Percentiles rank a stretch among this genome's conserved stretches.
phyloP scores from a whole-genome alignment of 768 basidiomycete genomes.

The Amanita exitialis region DNA sequence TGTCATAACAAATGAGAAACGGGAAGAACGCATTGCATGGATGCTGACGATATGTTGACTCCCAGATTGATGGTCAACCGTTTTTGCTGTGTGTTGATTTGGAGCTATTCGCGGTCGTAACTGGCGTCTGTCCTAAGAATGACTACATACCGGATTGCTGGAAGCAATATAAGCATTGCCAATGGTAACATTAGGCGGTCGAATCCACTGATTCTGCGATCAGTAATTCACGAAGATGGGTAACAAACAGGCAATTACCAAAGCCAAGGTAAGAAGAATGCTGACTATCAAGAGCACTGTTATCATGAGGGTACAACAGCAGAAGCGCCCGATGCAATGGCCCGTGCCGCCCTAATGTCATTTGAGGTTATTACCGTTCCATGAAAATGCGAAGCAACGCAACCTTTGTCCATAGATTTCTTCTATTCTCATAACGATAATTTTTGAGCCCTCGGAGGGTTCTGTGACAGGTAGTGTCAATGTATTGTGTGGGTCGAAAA shows the following conservation, averaged over 20 bases:
- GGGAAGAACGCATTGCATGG: background rate
- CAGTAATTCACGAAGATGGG: background rate
- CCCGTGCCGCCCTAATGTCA: constrained; percentile 51
- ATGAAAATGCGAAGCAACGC: background rate
- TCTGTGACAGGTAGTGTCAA: constrained; percentile 14
- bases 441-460: constrained; percentile 31
- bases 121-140: background rate
- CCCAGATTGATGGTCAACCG: constrained; percentile 50
- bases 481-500: background rate
- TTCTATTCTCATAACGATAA: constrained; percentile 48
- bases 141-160: constrained; percentile 31
- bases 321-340: constrained; percentile 58
- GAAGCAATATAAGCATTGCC: constrained; percentile 34
- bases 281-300: constrained; percentile 52
- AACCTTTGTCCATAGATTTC: constrained; percentile 64
- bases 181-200: constrained; percentile 59
- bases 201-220: constrained; percentile 48
- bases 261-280: constrained; percentile 53
- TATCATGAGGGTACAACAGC: constrained; percentile 66
- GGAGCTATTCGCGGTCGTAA: constrained; percentile 13
- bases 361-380: background rate
- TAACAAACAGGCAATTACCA: constrained; percentile 36
- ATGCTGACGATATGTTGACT: constrained; percentile 45
- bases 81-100: constrained; percentile 25
- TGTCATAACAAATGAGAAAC: constrained; percentile 17